These are phyloP conservation scores for Phytophthora pseudosyringae DNA, from an alignment of 352 stramenopile genomes.

Conservation along the genomic window DNA sequence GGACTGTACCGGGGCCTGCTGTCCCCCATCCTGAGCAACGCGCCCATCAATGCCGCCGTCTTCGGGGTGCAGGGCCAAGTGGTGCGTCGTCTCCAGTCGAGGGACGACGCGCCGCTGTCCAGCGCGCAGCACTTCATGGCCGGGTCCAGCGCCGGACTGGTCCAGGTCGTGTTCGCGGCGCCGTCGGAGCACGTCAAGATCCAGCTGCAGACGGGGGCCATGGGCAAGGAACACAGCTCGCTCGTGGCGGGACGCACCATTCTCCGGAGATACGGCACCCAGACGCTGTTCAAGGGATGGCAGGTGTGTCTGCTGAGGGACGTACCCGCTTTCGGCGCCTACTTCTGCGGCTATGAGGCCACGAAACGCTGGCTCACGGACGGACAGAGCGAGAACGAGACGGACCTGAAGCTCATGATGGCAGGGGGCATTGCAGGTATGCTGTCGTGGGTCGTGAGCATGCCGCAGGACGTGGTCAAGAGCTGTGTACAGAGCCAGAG, in stretches of 20 bases:
- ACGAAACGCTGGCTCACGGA: slow-evolving; percentile 61
- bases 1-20: slow-evolving; percentile 81
- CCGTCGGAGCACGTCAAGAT: slow-evolving; percentile 88
- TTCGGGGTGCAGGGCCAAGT: slow-evolving; percentile 80
- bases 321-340: slow-evolving; percentile 79
- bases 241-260: slow-evolving; percentile 58
- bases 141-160: slow-evolving; percentile 62
- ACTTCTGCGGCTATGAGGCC: slow-evolving; percentile 86
- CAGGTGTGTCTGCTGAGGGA: slow-evolving; percentile 74
- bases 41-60: slow-evolving; percentile 85
- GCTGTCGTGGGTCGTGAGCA: slow-evolving; percentile 78
- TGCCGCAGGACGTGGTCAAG: slow-evolving; percentile 92
- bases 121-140: slow-evolving; percentile 62
- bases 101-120: slow-evolving; percentile 36
- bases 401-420: slow-evolving; percentile 73
- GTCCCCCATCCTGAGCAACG: slow-evolving; percentile 83
- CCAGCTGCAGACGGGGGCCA: slow-evolving; percentile 72
- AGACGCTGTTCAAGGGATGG: slow-evolving; percentile 72
- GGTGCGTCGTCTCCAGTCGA: slow-evolving; percentile 45
- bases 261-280: slow-evolving; percentile 42
- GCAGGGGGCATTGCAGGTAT: slow-evolving; percentile 77
- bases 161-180: slow-evolving; percentile 75
- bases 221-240: slow-evolving; percentile 55
- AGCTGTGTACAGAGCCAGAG: slow-evolving; percentile 86
- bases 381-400: slow-evolving; percentile 67